These are phyloP conservation scores for Venturia nashicola DNA, from an alignment of 2,329 filamentous ascomycete species.

Conservation along the genomic window DNA sequence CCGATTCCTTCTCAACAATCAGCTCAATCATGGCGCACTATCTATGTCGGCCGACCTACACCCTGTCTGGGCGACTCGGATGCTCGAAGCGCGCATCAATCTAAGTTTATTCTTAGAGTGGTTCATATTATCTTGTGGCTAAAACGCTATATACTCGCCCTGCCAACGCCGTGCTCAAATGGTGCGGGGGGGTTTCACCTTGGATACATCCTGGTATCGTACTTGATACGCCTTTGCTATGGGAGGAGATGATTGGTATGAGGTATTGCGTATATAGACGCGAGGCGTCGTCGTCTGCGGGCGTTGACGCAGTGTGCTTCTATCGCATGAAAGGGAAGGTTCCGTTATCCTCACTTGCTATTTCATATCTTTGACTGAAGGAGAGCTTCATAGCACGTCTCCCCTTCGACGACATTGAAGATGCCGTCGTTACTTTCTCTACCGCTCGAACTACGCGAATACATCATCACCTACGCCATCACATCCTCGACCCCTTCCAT, in stretches of 20 bases:
- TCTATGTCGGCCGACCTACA: no score
- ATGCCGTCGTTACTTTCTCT: background rate
- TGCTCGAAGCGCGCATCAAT: no score
- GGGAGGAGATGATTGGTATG: background rate
- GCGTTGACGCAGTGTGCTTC: no score
- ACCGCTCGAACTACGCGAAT: slow-evolving; percentile 3
- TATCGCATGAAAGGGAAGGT: no score
- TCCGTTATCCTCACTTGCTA: background rate
- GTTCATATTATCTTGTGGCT: background rate
- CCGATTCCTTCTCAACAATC: background rate
- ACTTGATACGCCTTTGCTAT: background rate
- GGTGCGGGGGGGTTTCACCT: background rate
- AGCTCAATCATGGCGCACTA: background rate
- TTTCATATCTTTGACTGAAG: no score
- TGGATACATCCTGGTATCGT: background rate
- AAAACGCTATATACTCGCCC: background rate
- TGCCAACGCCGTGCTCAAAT: background rate
- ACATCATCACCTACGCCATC: background rate
- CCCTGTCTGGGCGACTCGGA: no score
- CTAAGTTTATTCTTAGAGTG: background rate
- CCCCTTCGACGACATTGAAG: background rate
- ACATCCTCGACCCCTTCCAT: background rate
- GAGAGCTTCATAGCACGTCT: background rate
- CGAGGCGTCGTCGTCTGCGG: background rate
- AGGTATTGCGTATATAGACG: background rate